These are phyloP conservation scores for Rhododendron mucronatum DNA, from an alignment of 148 eudicot genomes.

Conservation along the genomic window DNA sequence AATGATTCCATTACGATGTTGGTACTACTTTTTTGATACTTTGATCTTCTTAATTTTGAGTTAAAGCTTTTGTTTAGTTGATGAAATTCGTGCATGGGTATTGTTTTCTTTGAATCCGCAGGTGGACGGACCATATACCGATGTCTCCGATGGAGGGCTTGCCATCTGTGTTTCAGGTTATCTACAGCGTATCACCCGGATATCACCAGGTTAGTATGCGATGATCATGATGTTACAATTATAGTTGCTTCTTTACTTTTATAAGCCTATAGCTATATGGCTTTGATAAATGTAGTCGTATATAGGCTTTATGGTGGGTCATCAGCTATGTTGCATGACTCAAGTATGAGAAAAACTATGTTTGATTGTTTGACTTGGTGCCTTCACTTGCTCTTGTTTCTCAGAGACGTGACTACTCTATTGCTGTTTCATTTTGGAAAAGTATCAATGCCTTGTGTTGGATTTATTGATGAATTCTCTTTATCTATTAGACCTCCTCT, in stretches of 20 bases:
- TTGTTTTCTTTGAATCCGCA: slow-evolving; percentile 11
- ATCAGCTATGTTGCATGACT: neutral
- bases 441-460: neutral
- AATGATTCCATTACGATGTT: neutral
- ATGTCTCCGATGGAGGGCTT: slow-evolving; percentile 64
- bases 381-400: neutral
- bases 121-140: slow-evolving; percentile 50
- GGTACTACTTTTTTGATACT: neutral
- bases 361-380: neutral
- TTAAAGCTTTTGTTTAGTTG: neutral
- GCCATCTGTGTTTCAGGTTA: slow-evolving; percentile 51
- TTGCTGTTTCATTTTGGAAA: neutral
- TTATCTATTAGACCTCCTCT: neutral
- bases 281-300: neutral
- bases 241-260: neutral
- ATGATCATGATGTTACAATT: slow-evolving; percentile 23
- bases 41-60: neutral
- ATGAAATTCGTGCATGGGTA: neutral
- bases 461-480: neutral
- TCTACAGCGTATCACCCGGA: slow-evolving; percentile 32
- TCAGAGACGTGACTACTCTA: neutral
- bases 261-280: neutral
- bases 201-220: slow-evolving; percentile 21
- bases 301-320: neutral
- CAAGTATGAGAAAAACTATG: neutral